phyloP scores from a whole-genome alignment of 176 grass and related monocot species.

The Musa schizocarpa region DNA sequence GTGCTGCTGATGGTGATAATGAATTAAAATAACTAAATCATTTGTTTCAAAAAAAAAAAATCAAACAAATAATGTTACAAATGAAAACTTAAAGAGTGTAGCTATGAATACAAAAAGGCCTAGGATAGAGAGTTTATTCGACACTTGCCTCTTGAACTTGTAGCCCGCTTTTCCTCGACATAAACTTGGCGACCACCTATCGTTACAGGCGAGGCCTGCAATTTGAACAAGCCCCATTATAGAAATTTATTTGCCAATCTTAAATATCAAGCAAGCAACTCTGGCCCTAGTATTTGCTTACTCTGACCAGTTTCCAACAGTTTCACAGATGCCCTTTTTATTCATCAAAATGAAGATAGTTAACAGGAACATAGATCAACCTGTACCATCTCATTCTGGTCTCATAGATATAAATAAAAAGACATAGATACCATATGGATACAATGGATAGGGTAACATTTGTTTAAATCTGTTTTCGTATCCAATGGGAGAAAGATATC shows the following conservation, averaged over 20 bases:
- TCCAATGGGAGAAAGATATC: no score
- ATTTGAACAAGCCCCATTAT: not conserved
- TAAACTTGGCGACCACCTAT: slow-evolving; percentile 59
- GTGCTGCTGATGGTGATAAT: no score
- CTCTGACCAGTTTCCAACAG: not conserved
- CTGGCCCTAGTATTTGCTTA: not conserved
- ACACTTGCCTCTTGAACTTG: slow-evolving; percentile 56
- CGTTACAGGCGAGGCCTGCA: slow-evolving; percentile 71
- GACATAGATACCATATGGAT: no score
- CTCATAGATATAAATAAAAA: no score
- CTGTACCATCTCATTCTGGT: no score
- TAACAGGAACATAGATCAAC: no score
- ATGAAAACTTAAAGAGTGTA: no score
- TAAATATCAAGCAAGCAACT: not conserved
- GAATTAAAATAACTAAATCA: no score
- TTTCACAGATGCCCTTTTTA: not conserved
- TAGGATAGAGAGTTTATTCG: not conserved
- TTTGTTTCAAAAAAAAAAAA: no score
- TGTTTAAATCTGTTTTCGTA: no score
- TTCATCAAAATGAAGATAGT: not conserved
- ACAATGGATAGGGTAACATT: no score
- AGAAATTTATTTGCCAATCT: not conserved
- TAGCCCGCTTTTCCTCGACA: slow-evolving; percentile 79
- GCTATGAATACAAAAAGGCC: not conserved
- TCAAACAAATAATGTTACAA: no score